Percentiles rank a stretch among this genome's conserved stretches.
Evolutionary conservation across 768 basidiomycete species (phyloP).

Genomic region (Boletellus ananas): DNA sequence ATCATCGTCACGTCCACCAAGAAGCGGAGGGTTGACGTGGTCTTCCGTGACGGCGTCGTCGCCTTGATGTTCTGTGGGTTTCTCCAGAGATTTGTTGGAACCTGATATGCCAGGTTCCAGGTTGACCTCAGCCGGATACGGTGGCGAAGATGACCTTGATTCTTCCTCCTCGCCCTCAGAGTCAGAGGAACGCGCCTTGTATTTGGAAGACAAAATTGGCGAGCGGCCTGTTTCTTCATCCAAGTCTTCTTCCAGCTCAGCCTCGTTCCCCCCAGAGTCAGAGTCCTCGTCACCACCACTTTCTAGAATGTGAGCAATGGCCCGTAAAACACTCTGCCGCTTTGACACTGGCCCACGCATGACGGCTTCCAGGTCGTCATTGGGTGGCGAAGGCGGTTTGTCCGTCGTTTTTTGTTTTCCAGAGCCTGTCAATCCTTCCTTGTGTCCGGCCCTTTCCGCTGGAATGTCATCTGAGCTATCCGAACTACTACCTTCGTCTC

Average conservation of each 20-base stretch:
- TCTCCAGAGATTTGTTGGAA: not conserved
- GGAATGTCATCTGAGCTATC: slow-evolving; percentile 31
- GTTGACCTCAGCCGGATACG: slow-evolving; percentile 29
- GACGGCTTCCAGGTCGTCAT: slow-evolving; percentile 37
- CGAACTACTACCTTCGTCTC: slow-evolving; percentile 39
- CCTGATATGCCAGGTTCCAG: slow-evolving; percentile 24
- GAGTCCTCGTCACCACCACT: slow-evolving; percentile 33
- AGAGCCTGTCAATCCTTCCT: slow-evolving; percentile 1
- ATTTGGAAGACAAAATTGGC: slow-evolving; percentile 34
- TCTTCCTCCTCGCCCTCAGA: slow-evolving; percentile 35
- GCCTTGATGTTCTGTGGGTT: not conserved
- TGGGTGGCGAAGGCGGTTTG: slow-evolving; percentile 1
- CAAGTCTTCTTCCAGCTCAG: slow-evolving; percentile 40
- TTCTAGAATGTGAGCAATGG: slow-evolving; percentile 30
- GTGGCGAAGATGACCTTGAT: slow-evolving; percentile 12
- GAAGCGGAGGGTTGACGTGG: not conserved
- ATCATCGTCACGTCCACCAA: slow-evolving; percentile 2
- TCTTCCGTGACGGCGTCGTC: slow-evolving; percentile 10
- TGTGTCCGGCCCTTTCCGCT: slow-evolving; percentile 15
- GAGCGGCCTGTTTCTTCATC: slow-evolving; percentile 31
- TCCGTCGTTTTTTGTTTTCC: slow-evolving; percentile 1
- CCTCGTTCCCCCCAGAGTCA: slow-evolving; percentile 39
- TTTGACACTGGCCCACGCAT: slow-evolving; percentile 38
- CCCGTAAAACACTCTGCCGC: slow-evolving; percentile 17
- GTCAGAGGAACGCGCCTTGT: slow-evolving; percentile 28